Percentiles rank a stretch among this genome's conserved stretches.
Conservation (phyloP, 192 early-diverging fungal species). For the Coemansia sp. region DNA sequence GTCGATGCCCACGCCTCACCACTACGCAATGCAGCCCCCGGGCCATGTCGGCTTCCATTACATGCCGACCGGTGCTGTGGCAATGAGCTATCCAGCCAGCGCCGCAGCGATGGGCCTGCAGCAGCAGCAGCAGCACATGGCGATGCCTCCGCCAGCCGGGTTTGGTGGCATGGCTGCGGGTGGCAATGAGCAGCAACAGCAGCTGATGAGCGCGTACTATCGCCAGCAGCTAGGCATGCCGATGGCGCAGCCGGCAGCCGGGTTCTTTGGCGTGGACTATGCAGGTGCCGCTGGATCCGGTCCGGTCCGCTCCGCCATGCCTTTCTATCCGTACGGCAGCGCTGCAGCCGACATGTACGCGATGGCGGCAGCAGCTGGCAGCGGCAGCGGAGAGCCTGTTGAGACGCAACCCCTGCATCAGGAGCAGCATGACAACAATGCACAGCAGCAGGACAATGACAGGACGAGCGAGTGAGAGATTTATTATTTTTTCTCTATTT, state of each 20-base stretch:
- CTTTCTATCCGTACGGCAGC: constrained; percentile 15
- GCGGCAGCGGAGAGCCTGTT: neutral
- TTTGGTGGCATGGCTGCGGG: constrained; percentile 49
- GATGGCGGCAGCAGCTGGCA: neutral
- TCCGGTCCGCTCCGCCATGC: constrained; percentile 5
- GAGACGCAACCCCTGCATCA: neutral
- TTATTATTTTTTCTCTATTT: too few species aligned
- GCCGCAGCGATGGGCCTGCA: constrained; percentile 9
- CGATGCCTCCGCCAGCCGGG: constrained; percentile 13
- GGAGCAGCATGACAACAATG: neutral
- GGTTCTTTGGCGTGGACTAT: constrained; percentile 22
- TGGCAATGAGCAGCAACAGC: neutral
- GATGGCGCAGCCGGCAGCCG: neutral
- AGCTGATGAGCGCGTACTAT: constrained; percentile 3
- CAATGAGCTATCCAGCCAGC: constrained; percentile 43
- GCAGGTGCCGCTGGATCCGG: neutral
- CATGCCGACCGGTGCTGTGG: constrained; percentile 13
- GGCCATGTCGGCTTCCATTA: constrained; percentile 22
- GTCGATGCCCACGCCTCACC: constrained; percentile 17
- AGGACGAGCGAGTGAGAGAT: too few species aligned
- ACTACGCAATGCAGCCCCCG: neutral
- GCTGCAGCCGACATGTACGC: constrained; percentile 1
- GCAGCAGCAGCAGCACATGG: neutral
- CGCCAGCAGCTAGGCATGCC: constrained; percentile 4
- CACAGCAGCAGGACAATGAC: neutral